Percentiles rank a stretch among this genome's conserved stretches.
phyloP scores from a whole-genome alignment of 352 stramenopile genomes.

The Pythium phragmitis region DNA sequence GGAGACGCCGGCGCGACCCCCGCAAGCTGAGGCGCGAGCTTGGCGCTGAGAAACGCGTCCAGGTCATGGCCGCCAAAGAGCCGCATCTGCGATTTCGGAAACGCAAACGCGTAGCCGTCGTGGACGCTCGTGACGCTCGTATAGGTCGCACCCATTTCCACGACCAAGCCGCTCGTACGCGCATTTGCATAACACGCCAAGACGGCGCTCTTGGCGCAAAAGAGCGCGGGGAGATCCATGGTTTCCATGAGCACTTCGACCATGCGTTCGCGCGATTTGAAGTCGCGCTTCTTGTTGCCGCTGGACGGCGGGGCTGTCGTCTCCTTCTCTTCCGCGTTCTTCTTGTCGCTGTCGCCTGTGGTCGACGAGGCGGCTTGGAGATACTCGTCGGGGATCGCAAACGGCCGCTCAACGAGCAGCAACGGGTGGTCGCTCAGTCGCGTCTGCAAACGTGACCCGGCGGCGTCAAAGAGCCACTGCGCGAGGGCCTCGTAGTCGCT shows the following conservation, averaged over 20 bases:
- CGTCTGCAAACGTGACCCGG: conserved; percentile 44
- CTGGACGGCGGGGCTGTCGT: conserved; percentile 1
- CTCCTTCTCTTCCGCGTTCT: conserved; percentile 22
- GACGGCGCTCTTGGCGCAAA: conserved; percentile 81
- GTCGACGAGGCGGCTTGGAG: conserved; percentile 16
- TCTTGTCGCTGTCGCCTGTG: conserved; percentile 2
- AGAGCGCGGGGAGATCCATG: conserved; percentile 65
- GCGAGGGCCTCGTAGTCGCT: conserved; percentile 53
- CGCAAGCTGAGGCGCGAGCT: conserved; percentile 46
- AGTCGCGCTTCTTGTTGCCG: conserved; percentile 50
- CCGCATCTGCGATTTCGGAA: conserved; percentile 56
- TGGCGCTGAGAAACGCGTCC: conserved; percentile 57
- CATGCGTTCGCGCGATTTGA: conserved; percentile 55
- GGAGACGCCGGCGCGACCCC: not conserved
- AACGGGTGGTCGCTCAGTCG: conserved; percentile 63
- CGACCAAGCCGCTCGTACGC: conserved; percentile 72
- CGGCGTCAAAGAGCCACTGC: conserved; percentile 72
- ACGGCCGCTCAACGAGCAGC: conserved; percentile 65
- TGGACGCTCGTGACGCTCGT: conserved; percentile 77
- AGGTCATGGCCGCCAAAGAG: conserved; percentile 67
- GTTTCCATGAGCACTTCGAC: conserved; percentile 87
- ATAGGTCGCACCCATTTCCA: conserved; percentile 79
- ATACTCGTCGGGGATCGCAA: conserved; percentile 49
- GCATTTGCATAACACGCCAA: conserved; percentile 84
- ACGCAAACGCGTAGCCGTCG: conserved; percentile 73